A percentile compares a stretch with the other conserved stretches of the same genome.
Conservation (phyloP, 768 basidiomycete species). For the Tulasnella sp. region DNA sequence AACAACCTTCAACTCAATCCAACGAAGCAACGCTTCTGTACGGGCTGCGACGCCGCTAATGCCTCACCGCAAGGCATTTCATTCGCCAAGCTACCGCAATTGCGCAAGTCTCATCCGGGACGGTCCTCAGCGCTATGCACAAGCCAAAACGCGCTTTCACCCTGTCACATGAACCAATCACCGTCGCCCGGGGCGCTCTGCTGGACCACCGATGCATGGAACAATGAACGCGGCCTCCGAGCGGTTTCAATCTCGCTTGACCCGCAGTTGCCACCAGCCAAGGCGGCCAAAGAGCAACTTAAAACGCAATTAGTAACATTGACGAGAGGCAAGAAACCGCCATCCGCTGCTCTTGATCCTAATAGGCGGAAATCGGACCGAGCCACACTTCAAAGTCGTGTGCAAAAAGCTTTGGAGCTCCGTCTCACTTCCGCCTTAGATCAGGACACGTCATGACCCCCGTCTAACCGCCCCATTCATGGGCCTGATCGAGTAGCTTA, state of each 20-base stretch:
- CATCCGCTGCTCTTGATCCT: neutral
- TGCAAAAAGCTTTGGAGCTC: neutral
- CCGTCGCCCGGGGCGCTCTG: neutral
- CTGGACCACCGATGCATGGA: neutral
- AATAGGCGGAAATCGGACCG: neutral
- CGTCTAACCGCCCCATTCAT: neutral
- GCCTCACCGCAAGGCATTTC: neutral
- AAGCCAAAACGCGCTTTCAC: neutral
- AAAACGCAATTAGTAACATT: neutral
- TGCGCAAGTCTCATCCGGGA: neutral
- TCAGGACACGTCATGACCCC: neutral
- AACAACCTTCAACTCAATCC: neutral
- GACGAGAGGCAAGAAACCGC: neutral
- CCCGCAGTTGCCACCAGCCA: neutral
- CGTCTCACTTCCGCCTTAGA: neutral
- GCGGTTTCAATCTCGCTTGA: neutral
- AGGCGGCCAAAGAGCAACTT: neutral
- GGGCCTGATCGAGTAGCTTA: neutral
- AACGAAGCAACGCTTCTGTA: neutral
- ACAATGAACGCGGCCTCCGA: slow-evolving; percentile 5
- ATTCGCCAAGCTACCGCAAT: neutral
- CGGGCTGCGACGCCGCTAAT: neutral
- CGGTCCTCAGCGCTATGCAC: too few relatives aligned
- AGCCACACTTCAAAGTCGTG: neutral
- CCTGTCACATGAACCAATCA: neutral